Evolutionary conservation across 306 rosid genomes (phyloP).

Genomic region (Castanea sativa): DNA sequence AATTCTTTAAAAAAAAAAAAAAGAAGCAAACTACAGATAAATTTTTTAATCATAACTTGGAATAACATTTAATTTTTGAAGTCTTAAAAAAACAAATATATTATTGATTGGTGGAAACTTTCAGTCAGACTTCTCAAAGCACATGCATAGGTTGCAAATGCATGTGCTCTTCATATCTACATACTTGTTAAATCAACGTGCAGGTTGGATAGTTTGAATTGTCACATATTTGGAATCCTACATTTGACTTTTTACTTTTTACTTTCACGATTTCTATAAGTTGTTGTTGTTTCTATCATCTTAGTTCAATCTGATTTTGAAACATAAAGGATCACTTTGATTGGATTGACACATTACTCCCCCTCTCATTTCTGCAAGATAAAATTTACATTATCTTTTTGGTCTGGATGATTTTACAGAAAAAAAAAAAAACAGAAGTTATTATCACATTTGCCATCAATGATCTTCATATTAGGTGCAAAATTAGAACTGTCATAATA

Average conservation of each 20-base stretch:
- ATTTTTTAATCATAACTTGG: no score
- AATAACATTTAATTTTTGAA: no score
- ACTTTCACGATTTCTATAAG: background rate
- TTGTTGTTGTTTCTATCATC: background rate
- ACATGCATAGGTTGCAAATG: no score
- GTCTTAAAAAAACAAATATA: no score
- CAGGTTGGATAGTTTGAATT: background rate
- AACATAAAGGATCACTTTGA: background rate
- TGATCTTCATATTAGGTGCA: background rate
- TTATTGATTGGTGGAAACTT: no score
- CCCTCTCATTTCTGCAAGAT: background rate
- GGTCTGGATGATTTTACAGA: background rate
- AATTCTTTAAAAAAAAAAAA: no score
- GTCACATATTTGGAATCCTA: background rate
- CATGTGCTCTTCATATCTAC: background rate
- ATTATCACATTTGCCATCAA: background rate
- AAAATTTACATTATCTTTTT: background rate
- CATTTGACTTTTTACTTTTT: background rate
- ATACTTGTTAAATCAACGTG: background rate
- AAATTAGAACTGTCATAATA: no score
- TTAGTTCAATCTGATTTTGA: background rate
- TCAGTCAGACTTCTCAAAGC: no score
- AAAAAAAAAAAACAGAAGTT: background rate
- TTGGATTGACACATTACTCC: background rate
- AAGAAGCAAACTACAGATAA: no score